These are phyloP conservation scores for Aspergillus amoenus DNA, from an alignment of 2,329 filamentous ascomycete species.

Conservation along the genomic window DNA sequence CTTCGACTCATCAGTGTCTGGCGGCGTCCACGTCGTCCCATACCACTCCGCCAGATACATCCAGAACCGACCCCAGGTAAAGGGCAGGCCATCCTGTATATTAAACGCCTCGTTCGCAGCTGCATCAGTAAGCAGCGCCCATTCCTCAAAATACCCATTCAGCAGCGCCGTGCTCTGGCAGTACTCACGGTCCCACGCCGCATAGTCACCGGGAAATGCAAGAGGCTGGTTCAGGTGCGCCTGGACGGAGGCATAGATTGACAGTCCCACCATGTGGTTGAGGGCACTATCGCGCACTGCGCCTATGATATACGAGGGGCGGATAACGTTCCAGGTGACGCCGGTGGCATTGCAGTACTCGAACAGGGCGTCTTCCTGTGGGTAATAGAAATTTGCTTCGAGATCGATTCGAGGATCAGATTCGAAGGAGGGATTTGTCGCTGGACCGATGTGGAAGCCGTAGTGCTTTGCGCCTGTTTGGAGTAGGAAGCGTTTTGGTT, in stretches of 20 bases:
- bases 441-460: slow-evolving; percentile 50
- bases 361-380: slow-evolving; percentile 52
- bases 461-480: slow-evolving; percentile 56
- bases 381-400: slow-evolving; percentile 57
- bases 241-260: slow-evolving; percentile 51
- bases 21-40: slow-evolving; percentile 38
- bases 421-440: slow-evolving; percentile 47
- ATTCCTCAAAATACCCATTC: slow-evolving; percentile 52
- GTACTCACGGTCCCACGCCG: slow-evolving; percentile 45
- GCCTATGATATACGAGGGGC: slow-evolving; percentile 51
- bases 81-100: slow-evolving; percentile 44
- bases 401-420: slow-evolving; percentile 45
- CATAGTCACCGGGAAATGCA: slow-evolving; percentile 46
- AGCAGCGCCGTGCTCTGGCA: slow-evolving; percentile 47
- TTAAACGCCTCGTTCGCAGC: slow-evolving; percentile 52
- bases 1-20: slow-evolving; percentile 21
- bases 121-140: slow-evolving; percentile 46
- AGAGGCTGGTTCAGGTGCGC: slow-evolving; percentile 43
- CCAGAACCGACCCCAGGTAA: slow-evolving; percentile 52
- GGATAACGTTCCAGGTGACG: slow-evolving; percentile 48
- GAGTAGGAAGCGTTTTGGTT: slow-evolving; percentile 1
- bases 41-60: slow-evolving; percentile 49
- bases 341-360: slow-evolving; percentile 8
- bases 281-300: slow-evolving; percentile 52
- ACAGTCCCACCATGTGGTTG: slow-evolving; percentile 51